Conservation (phyloP, 352 stramenopile species). For the Blastocystis sp. region DNA sequence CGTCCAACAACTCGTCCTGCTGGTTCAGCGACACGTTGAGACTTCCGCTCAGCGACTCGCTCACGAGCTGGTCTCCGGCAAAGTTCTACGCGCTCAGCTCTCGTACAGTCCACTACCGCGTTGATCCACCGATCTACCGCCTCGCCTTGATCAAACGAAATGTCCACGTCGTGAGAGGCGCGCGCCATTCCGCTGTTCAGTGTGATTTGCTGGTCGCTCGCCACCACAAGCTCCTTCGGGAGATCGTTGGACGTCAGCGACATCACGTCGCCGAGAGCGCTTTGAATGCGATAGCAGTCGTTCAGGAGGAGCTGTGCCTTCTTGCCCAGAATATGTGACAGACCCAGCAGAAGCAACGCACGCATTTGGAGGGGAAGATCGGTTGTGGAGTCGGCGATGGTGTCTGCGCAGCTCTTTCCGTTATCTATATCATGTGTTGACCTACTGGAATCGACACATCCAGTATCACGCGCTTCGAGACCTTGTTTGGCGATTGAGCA, state of each 20-base stretch:
- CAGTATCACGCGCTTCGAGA: not conserved
- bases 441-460: not conserved
- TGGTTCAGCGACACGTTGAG: not conserved
- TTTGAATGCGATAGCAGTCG: slow-evolving; percentile 14
- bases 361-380: not conserved
- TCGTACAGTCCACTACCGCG: not conserved
- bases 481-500: not conserved
- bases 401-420: not conserved
- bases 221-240: not conserved
- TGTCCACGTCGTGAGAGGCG: not conserved
- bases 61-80: not conserved
- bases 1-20: not conserved
- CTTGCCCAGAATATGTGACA: slow-evolving; percentile 1
- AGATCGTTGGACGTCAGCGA: not conserved
- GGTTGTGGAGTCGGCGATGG: not conserved
- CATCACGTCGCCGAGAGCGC: not conserved
- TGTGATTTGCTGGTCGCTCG: slow-evolving; percentile 1
- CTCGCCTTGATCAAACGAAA: not conserved
- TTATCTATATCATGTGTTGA: not conserved
- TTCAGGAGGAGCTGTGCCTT: not conserved
- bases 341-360: slow-evolving; percentile 1
- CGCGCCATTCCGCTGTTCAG: not conserved
- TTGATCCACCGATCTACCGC: not conserved
- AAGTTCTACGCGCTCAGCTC: not conserved
- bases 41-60: not conserved